Evolutionary conservation across 495 filamentous ascomycete species (phyloP).

Genomic region (Neurospora sp.): DNA sequence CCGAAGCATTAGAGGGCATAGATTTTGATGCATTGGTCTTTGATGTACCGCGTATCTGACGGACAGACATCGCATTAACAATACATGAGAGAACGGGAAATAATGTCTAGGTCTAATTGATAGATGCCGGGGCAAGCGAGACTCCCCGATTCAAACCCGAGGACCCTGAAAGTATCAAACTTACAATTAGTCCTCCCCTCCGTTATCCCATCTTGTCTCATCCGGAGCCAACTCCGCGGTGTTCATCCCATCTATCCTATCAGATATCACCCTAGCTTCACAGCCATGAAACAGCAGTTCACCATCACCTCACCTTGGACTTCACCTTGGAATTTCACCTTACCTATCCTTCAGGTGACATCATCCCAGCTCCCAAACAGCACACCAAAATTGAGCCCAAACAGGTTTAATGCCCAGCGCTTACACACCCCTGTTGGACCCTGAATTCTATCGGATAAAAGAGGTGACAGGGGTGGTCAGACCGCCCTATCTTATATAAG

Average conservation of each 20-base stretch:
- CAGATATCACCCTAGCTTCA: too few relatives aligned
- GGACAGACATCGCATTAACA: neutral
- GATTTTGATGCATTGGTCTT: neutral
- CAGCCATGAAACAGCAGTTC: neutral
- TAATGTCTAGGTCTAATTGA: neutral
- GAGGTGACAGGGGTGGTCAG: too few relatives aligned
- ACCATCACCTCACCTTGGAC: neutral
- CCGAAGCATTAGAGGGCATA: neutral
- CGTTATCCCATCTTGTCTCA: neutral
- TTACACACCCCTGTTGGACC: neutral
- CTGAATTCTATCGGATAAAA: too few relatives aligned
- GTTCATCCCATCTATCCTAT: neutral
- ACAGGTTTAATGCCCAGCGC: neutral
- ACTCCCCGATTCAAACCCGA: neutral
- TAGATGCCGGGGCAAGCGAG: neutral
- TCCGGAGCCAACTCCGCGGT: neutral
- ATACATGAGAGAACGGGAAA: neutral
- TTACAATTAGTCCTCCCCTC: neutral
- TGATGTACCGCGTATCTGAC: neutral
- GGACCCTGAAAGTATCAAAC: neutral
- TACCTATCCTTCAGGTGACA: neutral
- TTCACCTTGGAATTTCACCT: neutral
- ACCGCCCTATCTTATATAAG: too few relatives aligned
- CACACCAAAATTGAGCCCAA: neutral
- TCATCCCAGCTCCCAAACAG: neutral